Evolutionary conservation across 2,329 filamentous ascomycete species (phyloP).

Genomic region (Davidsoniella australis): DNA sequence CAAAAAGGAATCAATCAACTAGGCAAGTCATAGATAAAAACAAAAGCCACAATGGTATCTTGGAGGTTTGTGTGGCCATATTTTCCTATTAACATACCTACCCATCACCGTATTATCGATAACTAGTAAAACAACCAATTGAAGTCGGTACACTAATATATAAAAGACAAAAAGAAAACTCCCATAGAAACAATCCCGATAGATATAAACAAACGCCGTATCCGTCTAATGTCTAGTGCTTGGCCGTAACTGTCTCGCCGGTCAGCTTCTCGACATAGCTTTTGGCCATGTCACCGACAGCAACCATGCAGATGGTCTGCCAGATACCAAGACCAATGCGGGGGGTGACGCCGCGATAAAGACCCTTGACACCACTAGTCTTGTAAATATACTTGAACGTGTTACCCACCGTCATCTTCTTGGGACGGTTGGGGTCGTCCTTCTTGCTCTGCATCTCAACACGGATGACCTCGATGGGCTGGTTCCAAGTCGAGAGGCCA

Average conservation of each 20-base stretch:
- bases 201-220: constrained; percentile 8
- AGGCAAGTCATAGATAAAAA: no score
- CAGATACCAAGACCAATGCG: constrained; percentile 91
- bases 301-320: constrained; percentile 99
- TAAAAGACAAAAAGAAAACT: background rate
- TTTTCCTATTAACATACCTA: no score
- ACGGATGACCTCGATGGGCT: constrained; percentile 98
- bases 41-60: no score
- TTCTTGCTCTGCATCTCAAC: constrained; percentile 99
- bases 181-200: no score
- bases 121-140: no score
- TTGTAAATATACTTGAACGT: constrained; percentile 75
- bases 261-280: constrained; percentile 49
- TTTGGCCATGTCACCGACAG: constrained; percentile 84
- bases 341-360: constrained; percentile 90
- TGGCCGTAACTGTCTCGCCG: constrained; percentile 45
- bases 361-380: constrained; percentile 72
- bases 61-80: no score
- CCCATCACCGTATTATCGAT: no score
- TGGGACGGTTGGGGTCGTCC: constrained; percentile 89
- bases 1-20: no score
- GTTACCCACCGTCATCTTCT: constrained; percentile 96
- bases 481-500: constrained; percentile 95
- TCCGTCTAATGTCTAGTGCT: constrained; percentile 34
- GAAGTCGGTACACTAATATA: background rate